Evolutionary conservation across 768 basidiomycete species (phyloP).

Genomic region (Kwoniella sp.): DNA sequence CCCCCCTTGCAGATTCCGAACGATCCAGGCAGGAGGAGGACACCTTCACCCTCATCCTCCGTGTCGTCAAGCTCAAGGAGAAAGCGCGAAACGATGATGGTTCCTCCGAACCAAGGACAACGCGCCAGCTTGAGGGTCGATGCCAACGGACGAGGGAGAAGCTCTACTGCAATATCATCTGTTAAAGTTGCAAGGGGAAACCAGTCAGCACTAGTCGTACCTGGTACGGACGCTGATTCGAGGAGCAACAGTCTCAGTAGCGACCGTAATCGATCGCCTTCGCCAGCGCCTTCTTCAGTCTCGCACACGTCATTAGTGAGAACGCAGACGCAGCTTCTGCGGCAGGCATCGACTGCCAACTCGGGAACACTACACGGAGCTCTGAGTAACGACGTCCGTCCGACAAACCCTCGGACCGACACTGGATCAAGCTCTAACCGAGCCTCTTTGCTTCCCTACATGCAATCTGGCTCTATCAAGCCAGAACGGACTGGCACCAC

Average conservation of each 20-base stretch:
- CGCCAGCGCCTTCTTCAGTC: not conserved
- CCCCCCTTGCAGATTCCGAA: no score
- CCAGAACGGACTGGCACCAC: not conserved
- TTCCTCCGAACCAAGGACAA: not conserved
- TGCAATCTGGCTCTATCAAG: not conserved
- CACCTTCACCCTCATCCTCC: not conserved
- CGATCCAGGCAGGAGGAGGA: no score
- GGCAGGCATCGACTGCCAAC: not conserved
- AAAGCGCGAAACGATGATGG: not conserved
- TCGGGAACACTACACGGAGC: no score
- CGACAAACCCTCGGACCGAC: not conserved
- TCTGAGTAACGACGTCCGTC: not conserved
- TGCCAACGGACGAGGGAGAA: not conserved
- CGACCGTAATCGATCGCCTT: not conserved
- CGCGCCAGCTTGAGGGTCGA: not conserved
- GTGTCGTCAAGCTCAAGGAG: not conserved
- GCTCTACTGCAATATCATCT: not conserved
- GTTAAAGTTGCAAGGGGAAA: not conserved
- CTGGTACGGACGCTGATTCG: not conserved
- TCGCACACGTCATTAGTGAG: no score
- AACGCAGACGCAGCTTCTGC: not conserved
- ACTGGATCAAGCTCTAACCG: not conserved
- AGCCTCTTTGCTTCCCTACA: not conserved
- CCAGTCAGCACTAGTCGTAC: not conserved
- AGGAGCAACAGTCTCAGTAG: not conserved